phyloP scores from a whole-genome alignment of 73 alveolate genomes.

The Durusdinium trenchii region DNA sequence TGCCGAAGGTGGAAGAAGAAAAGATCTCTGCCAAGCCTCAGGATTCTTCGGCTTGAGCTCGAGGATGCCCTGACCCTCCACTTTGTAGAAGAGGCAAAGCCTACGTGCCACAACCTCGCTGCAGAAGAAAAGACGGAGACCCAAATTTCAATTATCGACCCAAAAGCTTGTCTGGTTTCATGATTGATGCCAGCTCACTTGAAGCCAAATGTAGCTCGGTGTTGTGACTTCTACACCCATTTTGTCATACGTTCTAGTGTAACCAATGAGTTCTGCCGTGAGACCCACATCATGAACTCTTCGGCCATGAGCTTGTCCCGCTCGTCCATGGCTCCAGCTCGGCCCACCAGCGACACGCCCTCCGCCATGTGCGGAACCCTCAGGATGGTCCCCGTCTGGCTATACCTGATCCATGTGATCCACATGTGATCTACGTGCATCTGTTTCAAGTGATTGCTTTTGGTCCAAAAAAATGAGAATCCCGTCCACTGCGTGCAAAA shows the following conservation, averaged over 20 bases:
- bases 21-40: neutral
- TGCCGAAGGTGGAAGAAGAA: no score
- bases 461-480: neutral
- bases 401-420: neutral
- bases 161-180: neutral
- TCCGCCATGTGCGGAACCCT: constrained; percentile 81
- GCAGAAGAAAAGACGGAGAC: neutral
- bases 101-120: constrained; percentile 55
- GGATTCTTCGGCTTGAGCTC: constrained; percentile 74
- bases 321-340: constrained; percentile 76
- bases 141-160: neutral
- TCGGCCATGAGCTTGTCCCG: constrained; percentile 84
- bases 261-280: neutral
- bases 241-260: neutral
- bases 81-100: constrained; percentile 66
- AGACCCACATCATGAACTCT: constrained; percentile 83
- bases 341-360: constrained; percentile 67
- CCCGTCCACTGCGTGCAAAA: neutral
- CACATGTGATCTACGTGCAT: neutral
- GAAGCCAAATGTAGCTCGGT: neutral
- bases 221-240: neutral
- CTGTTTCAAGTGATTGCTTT: neutral
- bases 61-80: constrained; percentile 70
- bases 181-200: neutral
- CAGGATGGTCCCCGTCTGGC: constrained; percentile 87